These are phyloP conservation scores for Scorias spongiosa DNA, from an alignment of 2,329 filamentous ascomycete genomes.

Conservation along the genomic window DNA sequence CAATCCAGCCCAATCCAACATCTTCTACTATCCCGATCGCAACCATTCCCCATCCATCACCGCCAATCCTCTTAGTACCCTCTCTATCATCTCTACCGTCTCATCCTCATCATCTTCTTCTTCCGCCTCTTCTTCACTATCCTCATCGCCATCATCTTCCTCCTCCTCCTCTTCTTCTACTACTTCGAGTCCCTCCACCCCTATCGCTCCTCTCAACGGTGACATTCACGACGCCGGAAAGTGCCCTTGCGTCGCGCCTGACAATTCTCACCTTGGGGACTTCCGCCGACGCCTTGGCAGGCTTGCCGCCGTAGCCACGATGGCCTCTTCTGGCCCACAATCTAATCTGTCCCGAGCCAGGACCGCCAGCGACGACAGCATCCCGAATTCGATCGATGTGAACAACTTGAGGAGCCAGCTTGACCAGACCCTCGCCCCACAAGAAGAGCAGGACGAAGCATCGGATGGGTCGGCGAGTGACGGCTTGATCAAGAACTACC, in stretches of 20 bases:
- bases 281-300: slow-evolving; percentile 18
- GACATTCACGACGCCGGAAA: slow-evolving; percentile 15
- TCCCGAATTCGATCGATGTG: slow-evolving; percentile 10
- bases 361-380: slow-evolving; percentile 5
- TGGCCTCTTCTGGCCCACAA: not conserved
- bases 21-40: no score
- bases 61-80: no score
- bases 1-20: no score
- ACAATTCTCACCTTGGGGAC: slow-evolving; percentile 14
- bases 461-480: not conserved
- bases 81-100: no score
- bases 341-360: slow-evolving; percentile 1
- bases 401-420: slow-evolving; percentile 17
- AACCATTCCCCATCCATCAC: no score
- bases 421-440: slow-evolving; percentile 11
- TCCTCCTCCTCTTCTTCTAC: no score
- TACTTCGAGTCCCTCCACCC: no score
- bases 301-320: slow-evolving; percentile 15
- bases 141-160: no score
- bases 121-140: no score
- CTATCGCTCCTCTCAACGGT: not conserved
- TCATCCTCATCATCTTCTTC: no score
- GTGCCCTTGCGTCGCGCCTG: slow-evolving; percentile 16
- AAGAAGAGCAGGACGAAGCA: slow-evolving; percentile 2
- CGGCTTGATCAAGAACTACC: not conserved